Percentiles rank a stretch among this genome's conserved stretches.
Evolutionary conservation across 495 filamentous ascomycete genomes (phyloP).

Genomic region (Thermothielavioides terrestris): DNA sequence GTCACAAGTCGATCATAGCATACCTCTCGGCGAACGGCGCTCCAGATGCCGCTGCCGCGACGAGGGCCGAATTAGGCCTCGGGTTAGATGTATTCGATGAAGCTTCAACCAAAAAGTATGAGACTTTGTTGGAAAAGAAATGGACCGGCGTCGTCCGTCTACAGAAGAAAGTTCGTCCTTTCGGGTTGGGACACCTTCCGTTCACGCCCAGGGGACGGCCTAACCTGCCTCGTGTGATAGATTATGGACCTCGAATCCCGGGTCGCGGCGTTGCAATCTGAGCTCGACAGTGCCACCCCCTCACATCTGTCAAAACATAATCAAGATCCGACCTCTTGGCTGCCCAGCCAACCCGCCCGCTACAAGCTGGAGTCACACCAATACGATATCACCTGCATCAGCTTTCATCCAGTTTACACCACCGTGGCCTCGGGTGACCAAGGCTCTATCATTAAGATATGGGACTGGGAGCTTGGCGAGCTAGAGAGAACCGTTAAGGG

Average conservation of each 20-base stretch:
- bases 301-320: slow-evolving; percentile 45
- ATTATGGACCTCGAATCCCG: slow-evolving; percentile 86
- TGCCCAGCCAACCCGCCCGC: slow-evolving; percentile 68
- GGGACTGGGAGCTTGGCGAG: slow-evolving; percentile 96
- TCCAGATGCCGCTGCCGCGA: slow-evolving; percentile 51
- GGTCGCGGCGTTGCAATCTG: slow-evolving; percentile 60
- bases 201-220: too few species aligned
- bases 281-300: slow-evolving; percentile 75
- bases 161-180: slow-evolving; percentile 63
- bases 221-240: slow-evolving; percentile 44
- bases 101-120: slow-evolving; percentile 73
- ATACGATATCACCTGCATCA: slow-evolving; percentile 73
- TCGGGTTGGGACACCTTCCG: too few species aligned
- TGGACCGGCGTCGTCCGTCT: slow-evolving; percentile 89
- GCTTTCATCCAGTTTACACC: slow-evolving; percentile 90
- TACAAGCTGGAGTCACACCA: slow-evolving; percentile 81
- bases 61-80: slow-evolving; percentile 56
- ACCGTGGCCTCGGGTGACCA: slow-evolving; percentile 87
- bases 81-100: slow-evolving; percentile 63
- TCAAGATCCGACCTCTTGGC: slow-evolving; percentile 81
- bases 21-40: slow-evolving; percentile 69
- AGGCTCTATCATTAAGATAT: slow-evolving; percentile 80
- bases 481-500: slow-evolving; percentile 87
- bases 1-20: slow-evolving; percentile 84
- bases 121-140: slow-evolving; percentile 84